Conservation (phyloP, 768 basidiomycete species). For the Psilocybe subaeruginosa region DNA sequence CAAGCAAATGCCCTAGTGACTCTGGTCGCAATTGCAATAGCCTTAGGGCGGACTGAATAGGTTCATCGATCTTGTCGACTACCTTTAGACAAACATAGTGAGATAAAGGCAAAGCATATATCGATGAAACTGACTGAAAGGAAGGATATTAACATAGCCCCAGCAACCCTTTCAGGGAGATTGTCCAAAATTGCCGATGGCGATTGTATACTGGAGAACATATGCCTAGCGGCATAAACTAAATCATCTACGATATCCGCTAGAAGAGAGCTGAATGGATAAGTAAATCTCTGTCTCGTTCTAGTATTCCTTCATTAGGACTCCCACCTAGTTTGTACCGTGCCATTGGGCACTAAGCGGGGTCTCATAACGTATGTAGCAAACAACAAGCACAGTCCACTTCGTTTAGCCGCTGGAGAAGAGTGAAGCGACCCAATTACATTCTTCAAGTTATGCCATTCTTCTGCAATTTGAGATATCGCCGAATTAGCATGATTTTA, state of each 20-base stretch:
- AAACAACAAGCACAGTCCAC: conserved; percentile 59
- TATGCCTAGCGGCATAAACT: conserved; percentile 18
- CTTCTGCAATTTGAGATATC: conserved; percentile 37
- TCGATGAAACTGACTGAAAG: conserved; percentile 34
- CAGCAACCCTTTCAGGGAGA: conserved; percentile 27
- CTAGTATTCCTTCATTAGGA: neutral
- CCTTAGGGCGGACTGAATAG: neutral
- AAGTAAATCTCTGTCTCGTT: neutral
- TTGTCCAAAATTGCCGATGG: conserved; percentile 4
- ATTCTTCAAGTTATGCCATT: conserved; percentile 50
- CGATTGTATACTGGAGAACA: conserved; percentile 12
- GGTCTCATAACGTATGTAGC: conserved; percentile 56
- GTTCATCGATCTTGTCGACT: conserved; percentile 1
- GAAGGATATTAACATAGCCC: conserved; percentile 44
- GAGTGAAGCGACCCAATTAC: conserved; percentile 48
- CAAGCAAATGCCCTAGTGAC: conserved; percentile 44
- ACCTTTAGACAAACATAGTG: conserved; percentile 2
- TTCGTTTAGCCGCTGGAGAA: conserved; percentile 64
- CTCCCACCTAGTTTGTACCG: neutral
- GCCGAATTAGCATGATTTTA: neutral
- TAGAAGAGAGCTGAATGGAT: neutral
- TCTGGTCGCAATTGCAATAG: conserved; percentile 45
- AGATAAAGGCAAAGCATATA: neutral
- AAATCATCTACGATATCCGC: conserved; percentile 22
- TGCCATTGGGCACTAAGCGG: conserved; percentile 29